Conservation (phyloP, 139 green algal genomes). For the Nannochloris sp. region DNA sequence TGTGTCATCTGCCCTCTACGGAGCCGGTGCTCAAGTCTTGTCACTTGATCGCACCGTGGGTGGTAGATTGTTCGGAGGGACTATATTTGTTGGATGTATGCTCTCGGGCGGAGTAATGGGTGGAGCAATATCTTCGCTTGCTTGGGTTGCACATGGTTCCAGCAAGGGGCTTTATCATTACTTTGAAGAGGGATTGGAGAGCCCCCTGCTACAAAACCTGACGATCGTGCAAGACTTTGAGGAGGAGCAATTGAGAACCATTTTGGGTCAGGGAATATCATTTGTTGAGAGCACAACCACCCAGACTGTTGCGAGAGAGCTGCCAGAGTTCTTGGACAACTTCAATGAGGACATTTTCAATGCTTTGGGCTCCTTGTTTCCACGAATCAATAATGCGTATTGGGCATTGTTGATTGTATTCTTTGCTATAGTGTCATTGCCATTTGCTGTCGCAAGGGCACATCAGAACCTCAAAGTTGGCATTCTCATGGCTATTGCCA, state of each 20-base stretch:
- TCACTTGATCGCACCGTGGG: constrained; percentile 17
- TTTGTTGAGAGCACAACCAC: background rate
- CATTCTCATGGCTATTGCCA: constrained; percentile 12
- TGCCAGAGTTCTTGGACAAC: background rate
- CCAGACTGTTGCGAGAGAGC: background rate
- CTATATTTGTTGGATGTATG: constrained; percentile 17
- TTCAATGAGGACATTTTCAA: background rate
- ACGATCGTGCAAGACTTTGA: background rate
- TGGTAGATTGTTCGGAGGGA: constrained; percentile 6
- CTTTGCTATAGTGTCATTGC: background rate
- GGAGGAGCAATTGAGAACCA: background rate
- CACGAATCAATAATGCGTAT: background rate
- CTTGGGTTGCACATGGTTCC: constrained; percentile 14
- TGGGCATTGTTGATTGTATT: constrained; percentile 18
- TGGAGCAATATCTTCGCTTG: constrained; percentile 5
- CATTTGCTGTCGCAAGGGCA: constrained; percentile 4
- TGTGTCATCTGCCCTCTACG: constrained; percentile 5
- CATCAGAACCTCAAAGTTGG: constrained; percentile 5
- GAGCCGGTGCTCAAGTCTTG: constrained; percentile 8
- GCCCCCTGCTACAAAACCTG: background rate
- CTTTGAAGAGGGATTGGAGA: background rate
- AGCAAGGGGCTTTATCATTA: constrained; percentile 2
- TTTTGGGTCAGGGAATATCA: constrained; percentile 1
- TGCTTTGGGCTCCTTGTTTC: background rate
- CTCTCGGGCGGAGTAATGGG: background rate